Evolutionary conservation across 805 yeast species (phyloP), one percentile per base, ranked within the genome.

Genomic region (Ogataea nonfermentans): DNA sequence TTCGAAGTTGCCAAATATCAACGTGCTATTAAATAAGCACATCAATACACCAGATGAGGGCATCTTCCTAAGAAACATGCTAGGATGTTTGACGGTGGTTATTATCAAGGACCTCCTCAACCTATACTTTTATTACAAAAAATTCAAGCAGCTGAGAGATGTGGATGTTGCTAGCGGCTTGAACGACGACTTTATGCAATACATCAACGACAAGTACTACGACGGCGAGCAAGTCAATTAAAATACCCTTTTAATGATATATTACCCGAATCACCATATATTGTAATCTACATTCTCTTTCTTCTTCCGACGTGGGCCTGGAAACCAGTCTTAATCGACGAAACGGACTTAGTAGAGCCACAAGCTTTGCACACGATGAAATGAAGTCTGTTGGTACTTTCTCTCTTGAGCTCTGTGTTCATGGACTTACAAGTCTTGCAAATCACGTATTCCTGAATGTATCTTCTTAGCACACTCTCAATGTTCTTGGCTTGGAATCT

Each of bases 241-340:
- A 12, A 22, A 25, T 13, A 17, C 15, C 10, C n/a, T 25, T n/a
- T 4, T 9, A 25, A 24, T 22, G 26, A 39, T 28, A 27, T 19
- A 20, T 24, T 35, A 40, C 34, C 29, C 38, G 34, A 24, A 37
- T 35, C 24, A 42, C 24, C 37, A 44, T 37, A 28, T 36, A 32
- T 42, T 32, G 29, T 35, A 40, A 35, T 27, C 43, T 32, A 54
- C 52, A 62, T 71, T 68, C 73, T 84, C 79, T 80, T 85, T 81
- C 91, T 85, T 67, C 84, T 83, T 47, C 95, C 95, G 58, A 87
- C 81, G 62, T 86, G 91, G 55, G 99, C 99, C 74, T 90, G 96
- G 95, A 87, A 93, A 84, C 99, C 99, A 35, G 97, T 87, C 80
- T 95, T 93, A 68, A 93, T 93, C 32, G 96, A 88, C 53, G 93